These are phyloP conservation scores for Cadophora malorum DNA, from an alignment of 2,329 filamentous ascomycete genomes.

Conservation along the genomic window DNA sequence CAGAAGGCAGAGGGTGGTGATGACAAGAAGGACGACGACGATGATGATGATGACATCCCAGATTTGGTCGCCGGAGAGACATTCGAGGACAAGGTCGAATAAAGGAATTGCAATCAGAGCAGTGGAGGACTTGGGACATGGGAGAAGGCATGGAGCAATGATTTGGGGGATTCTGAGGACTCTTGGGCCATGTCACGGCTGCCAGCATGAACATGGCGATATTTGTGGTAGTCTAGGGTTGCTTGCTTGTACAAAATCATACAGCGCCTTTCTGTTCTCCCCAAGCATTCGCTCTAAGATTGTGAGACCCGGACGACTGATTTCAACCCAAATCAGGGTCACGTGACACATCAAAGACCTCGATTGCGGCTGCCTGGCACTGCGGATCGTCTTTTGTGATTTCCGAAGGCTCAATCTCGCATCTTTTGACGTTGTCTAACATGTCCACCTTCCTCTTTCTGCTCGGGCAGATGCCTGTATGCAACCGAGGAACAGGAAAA, in stretches of 20 bases:
- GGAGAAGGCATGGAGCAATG: slow-evolving; percentile 30
- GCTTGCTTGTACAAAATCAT: slow-evolving; percentile 45
- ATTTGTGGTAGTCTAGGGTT: slow-evolving; percentile 43
- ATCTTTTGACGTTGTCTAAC: not conserved
- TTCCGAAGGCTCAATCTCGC: not conserved
- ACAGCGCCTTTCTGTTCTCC: slow-evolving; percentile 38
- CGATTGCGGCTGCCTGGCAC: not conserved
- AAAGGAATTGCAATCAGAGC: slow-evolving; percentile 31
- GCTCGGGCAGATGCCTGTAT: not conserved
- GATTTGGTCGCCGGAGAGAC: slow-evolving; percentile 96
- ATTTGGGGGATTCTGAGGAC: slow-evolving; percentile 33
- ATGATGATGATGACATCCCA: slow-evolving; percentile 91
- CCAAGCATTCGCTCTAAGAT: slow-evolving; percentile 5
- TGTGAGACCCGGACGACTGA: not conserved
- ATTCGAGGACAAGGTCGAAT: slow-evolving; percentile 86
- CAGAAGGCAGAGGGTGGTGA: slow-evolving; percentile 88
- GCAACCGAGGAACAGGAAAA: slow-evolving; percentile 11
- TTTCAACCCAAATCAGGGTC: not conserved
- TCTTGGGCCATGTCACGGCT: slow-evolving; percentile 31
- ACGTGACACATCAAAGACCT: not conserved
- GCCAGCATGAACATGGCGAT: slow-evolving; percentile 37
- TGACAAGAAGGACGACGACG: slow-evolving; percentile 74
- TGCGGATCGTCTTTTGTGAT: not conserved
- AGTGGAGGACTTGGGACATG: slow-evolving; percentile 24
- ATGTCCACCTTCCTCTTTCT: not conserved